Evolutionary conservation across 148 eudicot genomes (phyloP), one percentile per base, ranked within the genome.

Genomic region (Talinum fruticosum): DNA sequence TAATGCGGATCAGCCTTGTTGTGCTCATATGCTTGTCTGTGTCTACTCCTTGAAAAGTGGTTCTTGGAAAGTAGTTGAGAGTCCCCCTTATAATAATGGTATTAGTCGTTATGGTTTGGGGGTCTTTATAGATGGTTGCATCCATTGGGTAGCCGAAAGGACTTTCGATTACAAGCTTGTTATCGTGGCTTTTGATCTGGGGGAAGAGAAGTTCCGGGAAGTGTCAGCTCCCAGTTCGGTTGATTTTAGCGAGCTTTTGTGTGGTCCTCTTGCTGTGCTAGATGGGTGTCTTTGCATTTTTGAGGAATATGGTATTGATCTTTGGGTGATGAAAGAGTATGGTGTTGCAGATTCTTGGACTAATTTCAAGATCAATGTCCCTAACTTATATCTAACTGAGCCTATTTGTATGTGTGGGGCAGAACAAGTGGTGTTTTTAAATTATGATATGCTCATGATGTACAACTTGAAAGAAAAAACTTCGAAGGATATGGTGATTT

Each of bases 151-250:
- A 28, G 73, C 80, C 15, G 26, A 34, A 21, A 47, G 4, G 1
- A 32, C 59, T 4, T 7, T 37, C 0, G 72, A 71, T 62, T 12
- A 28, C 41, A 76, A 79, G 10, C 62, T 57, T 62, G 57, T 34
- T 28, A 62, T 81, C 2, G 51, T 30, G 1, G 79, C 76, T 33
- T 81, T 81, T 65, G 76, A 76, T 81, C 36, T 72, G 54, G 65
- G 16, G 13, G 45, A 76, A 16, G 80, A 81, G 19, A 67, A 29
- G 35, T 76, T 71, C 45, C 21, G 28, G 0, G 49, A 72, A 38
- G 69, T 81, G 66, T 62, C 76, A n/a, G 61, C 69, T 4, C 80
- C 83, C 21, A 66, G 61, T 36, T 62, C 41, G 5, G 29, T 51
- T 61, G 59, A 71, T 6, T 21, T 29, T 37, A 19, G 37, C 8